These are phyloP conservation scores for Penicillium sp. DNA, from an alignment of 2,329 filamentous ascomycete genomes.

Conservation along the genomic window DNA sequence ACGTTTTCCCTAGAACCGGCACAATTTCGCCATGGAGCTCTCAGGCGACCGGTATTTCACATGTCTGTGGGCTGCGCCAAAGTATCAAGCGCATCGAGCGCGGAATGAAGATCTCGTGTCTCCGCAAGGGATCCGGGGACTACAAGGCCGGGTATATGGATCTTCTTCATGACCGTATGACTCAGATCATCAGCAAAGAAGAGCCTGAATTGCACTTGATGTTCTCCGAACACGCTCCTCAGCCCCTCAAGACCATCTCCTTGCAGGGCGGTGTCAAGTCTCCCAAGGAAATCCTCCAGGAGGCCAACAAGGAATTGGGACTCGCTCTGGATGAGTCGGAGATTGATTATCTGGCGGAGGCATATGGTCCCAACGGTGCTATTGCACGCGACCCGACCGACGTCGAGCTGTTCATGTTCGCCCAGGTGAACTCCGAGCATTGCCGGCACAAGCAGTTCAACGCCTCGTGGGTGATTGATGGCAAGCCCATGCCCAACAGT, in stretches of 20 bases:
- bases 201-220: slow-evolving; percentile 70
- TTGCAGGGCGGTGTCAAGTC: slow-evolving; percentile 64
- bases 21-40: slow-evolving; percentile 96
- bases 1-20: slow-evolving; percentile 74
- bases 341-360: slow-evolving; percentile 90
- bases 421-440: slow-evolving; percentile 98
- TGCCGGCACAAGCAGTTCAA: slow-evolving; percentile 91
- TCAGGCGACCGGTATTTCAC: slow-evolving; percentile 88
- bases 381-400: slow-evolving; percentile 69
- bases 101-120: slow-evolving; percentile 71
- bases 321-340: slow-evolving; percentile 84
- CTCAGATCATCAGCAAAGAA: slow-evolving; percentile 68
- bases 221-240: slow-evolving; percentile 68
- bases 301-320: slow-evolving; percentile 79
- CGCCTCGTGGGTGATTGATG: slow-evolving; percentile 92
- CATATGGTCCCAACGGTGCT: slow-evolving; percentile 63
- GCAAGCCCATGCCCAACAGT: slow-evolving; percentile 70
- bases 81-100: slow-evolving; percentile 78
- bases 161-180: slow-evolving; percentile 90
- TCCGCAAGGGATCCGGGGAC: slow-evolving; percentile 55
- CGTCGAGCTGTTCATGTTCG: slow-evolving; percentile 98
- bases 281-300: slow-evolving; percentile 69
- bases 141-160: slow-evolving; percentile 59
- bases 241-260: slow-evolving; percentile 70
- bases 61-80: slow-evolving; percentile 78